Evolutionary conservation across 371 early-diverging fungal species (phyloP), one percentile per base, ranked within the genome.

Genomic region (Mucor piriformis): DNA sequence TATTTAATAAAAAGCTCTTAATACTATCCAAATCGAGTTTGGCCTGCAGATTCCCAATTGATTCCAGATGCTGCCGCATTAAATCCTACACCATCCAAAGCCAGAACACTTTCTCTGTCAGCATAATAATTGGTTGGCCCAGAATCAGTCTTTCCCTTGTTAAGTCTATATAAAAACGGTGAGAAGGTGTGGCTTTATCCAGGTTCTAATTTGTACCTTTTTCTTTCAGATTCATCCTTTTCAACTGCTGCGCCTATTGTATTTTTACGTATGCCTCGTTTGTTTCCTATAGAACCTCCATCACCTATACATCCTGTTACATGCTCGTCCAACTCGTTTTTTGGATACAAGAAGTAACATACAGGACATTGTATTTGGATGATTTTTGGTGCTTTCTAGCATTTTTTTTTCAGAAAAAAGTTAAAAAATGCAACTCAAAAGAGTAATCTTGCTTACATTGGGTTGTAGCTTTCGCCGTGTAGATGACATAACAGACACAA

Each of bases 51-150:
- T 35, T 60, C 60, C 60, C 60, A 60, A 25, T 6, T 20, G 8
- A 53, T 16, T 2, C 54, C 54, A 21, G 59, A 44, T 16, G 51
- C 44, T 52, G 51, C 59, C 21, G 29, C 18, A 13, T 29, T 42
- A 40, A 59, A 51, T 20, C 54, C 48, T 29, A 38, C 15, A n/a
- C 60, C 60, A 34, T 60, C 54, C 13, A 44, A 15, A 27, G 60
- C 60, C 7, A 60, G 46, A 18, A 42, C 20, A 32, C 47, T 51
- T 21, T 50, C 59, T 8, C 53, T 47, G 20, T 60, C 60, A 16
- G 48, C 60, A 47, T 60, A 60, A 29, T 60, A 60, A 48, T 60
- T 60, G 8, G 37, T 53, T 27, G 55, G 55, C 2, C 55, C 55
- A 11, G 15, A 34, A 11, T 55, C 55, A 18, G 2, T 18, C 2